Conservation (phyloP, 164 flowering plant species). For the Sedum album region DNA sequence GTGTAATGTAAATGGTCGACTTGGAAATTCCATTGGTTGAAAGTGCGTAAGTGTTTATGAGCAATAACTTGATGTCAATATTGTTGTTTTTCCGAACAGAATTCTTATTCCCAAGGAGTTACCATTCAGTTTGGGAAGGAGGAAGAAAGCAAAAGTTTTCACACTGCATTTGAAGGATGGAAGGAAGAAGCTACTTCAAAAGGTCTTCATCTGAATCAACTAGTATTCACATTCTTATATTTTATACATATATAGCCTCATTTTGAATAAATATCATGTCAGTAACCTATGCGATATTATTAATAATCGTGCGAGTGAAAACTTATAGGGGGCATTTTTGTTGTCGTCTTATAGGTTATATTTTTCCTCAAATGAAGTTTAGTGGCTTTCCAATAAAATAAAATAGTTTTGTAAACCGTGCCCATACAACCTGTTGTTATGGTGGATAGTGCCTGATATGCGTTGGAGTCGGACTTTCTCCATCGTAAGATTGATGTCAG, state of each 20-base stretch:
- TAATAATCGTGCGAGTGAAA: neutral
- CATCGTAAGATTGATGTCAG: too few relatives aligned
- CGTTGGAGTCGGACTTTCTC: neutral
- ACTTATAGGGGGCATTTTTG: neutral
- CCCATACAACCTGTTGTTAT: neutral
- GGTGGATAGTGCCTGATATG: neutral
- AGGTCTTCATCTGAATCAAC: constrained; percentile 28
- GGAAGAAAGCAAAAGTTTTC: constrained; percentile 68
- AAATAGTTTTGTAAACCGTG: neutral
- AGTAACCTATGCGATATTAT: neutral
- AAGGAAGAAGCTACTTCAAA: constrained; percentile 38
- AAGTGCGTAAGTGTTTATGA: neutral
- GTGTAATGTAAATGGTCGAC: neutral
- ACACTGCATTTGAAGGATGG: constrained; percentile 68
- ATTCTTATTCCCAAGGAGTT: constrained; percentile 53
- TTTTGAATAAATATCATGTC: neutral
- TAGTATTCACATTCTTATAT: neutral
- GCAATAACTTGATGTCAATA: neutral
- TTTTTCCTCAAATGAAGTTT: neutral
- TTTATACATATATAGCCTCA: neutral
- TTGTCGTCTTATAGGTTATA: neutral
- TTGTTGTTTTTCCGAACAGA: constrained; percentile 36
- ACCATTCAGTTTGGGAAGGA: constrained; percentile 58
- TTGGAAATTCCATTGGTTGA: neutral
- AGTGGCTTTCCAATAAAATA: neutral